phyloP scores from a whole-genome alignment of 108 stramenopile genomes.

The Nannochloropsis salina region DNA sequence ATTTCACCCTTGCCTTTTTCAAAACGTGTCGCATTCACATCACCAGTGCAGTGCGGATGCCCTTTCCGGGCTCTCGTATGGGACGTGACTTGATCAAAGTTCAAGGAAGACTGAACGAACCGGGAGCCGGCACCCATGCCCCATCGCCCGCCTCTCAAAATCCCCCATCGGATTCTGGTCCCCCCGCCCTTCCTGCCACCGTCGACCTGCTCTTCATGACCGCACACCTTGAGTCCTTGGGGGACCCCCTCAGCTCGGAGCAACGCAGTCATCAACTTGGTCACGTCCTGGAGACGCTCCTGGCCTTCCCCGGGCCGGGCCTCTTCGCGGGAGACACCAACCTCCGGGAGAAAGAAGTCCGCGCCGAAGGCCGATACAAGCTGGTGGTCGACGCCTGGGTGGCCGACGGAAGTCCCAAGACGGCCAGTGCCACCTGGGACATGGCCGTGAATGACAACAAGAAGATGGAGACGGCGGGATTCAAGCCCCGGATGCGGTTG shows the following conservation, averaged over 20 bases:
- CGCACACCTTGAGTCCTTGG: not conserved
- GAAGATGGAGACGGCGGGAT: not conserved
- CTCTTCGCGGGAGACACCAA: not conserved
- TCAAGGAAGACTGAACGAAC: not conserved
- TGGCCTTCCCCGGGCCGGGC: not conserved
- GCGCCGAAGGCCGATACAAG: not conserved
- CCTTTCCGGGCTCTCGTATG: not conserved
- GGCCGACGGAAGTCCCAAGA: not conserved
- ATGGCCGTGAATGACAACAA: not conserved
- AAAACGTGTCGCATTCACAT: not conserved
- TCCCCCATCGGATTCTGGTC: no score
- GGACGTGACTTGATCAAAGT: not conserved
- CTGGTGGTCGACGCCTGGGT: not conserved
- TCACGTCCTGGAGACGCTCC: not conserved
- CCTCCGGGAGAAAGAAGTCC: not conserved
- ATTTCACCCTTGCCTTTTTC: constrained; percentile 20
- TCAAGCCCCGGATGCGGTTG: constrained; percentile 5
- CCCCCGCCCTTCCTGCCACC: not conserved
- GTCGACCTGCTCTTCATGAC: not conserved
- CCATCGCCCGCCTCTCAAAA: not conserved
- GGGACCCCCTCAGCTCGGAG: not conserved
- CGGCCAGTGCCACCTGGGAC: not conserved
- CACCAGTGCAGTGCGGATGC: not conserved
- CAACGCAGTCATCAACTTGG: not conserved
- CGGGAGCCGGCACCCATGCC: not conserved